Percentiles rank a stretch among this genome's conserved stretches.
Evolutionary conservation across 805 yeast species (phyloP).

Genomic region (Pichia californica): DNA sequence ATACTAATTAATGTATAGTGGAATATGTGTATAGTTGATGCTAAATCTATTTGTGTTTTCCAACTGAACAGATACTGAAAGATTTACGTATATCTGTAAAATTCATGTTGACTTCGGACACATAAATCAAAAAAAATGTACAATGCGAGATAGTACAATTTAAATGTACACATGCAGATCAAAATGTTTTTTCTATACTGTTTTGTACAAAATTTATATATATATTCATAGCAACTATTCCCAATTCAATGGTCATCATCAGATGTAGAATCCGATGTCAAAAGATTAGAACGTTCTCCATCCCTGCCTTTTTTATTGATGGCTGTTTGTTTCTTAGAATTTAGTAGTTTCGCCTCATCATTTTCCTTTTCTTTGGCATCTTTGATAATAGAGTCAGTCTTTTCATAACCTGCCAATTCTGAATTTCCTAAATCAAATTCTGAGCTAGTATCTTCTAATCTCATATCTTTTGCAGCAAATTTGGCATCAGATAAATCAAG

Average conservation of each 20-base stretch:
- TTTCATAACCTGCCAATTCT: background rate
- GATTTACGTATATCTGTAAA: too few species aligned
- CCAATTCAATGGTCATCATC: slow-evolving; percentile 3
- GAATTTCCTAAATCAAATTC: slow-evolving; percentile 9
- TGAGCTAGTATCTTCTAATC: background rate
- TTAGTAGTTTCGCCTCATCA: background rate
- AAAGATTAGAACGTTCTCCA: background rate
- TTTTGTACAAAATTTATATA: too few species aligned
- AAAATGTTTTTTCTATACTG: too few species aligned
- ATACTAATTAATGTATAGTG: too few species aligned
- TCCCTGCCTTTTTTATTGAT: too few species aligned
- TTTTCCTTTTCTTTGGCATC: background rate
- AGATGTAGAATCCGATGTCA: slow-evolving; percentile 1
- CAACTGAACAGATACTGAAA: too few species aligned
- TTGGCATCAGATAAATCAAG: background rate
- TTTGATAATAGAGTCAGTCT: background rate
- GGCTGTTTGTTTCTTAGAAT: background rate
- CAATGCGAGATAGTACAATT: too few species aligned
- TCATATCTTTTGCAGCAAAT: background rate
- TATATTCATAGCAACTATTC: too few species aligned
- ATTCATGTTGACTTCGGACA: too few species aligned
- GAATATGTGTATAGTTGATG: too few species aligned
- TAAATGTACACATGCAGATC: too few species aligned
- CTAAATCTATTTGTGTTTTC: background rate
- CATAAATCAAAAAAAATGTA: too few species aligned